Base-by-base conservation (phyloP, 805 yeast genomes). In the Ogataea methylovora region DNA sequence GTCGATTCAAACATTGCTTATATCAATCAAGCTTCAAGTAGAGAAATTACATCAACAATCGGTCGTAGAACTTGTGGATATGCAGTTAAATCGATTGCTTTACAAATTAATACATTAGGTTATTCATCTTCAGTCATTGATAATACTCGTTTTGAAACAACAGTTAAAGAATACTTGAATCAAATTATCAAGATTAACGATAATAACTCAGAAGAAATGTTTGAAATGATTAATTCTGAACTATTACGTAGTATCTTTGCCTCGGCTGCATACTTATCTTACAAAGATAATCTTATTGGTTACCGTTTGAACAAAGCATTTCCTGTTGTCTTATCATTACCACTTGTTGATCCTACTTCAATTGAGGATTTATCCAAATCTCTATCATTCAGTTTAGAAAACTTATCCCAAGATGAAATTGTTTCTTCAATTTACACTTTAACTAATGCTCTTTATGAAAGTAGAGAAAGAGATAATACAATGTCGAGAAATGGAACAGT, bases 351-450 rank as follows among this genome's bases (percentile, higher is more conserved):
- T 7, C 43, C 63, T 4, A 54, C 51, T 0, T 61, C 72, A 28
- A 79, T 86, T 26, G 52, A 62, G 30, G 58, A 63, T 5, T 68
- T 79, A 2, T 71, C 92, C 1, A 56, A 60, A 35, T 60, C 73
- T 24, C 72, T 87, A 25, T 82, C 88, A 1, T 54, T 71, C 32
- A 86, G 88, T 3, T 63, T 84, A 44, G 73, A 71, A 37, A 72
- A 75, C 8, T 63, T 83, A 34, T 74, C 87, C 14, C 90, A 86
- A 49, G 96, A 87, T 51, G 75, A 84, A 1, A 78, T 83, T 16
- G 84, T 87, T 8, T 79, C 95, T 7, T 73, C 90, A 1, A 76
- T 92, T 33, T 92, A 92, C 58, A 78, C 94, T 0, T 66, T 90
- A 42, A 76, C 84, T 14, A 92, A 92, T 52, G 55, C 83, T 39